Conservation (phyloP, 495 filamentous ascomycete species). For the Daldinia decipiens region DNA sequence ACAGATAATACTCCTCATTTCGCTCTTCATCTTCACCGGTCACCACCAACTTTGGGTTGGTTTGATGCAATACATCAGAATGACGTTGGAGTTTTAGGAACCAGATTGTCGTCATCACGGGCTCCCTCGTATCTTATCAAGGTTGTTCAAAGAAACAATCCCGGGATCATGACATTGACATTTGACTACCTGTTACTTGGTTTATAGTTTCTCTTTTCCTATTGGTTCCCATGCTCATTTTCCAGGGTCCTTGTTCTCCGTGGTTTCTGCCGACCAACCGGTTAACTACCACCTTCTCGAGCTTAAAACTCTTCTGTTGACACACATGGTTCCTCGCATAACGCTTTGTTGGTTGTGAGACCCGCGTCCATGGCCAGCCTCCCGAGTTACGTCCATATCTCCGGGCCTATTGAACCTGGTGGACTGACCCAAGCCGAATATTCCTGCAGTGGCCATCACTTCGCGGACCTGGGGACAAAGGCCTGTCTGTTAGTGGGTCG, state of each 20-base stretch:
- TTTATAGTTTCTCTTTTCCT: constrained; percentile 29
- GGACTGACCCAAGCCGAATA: constrained; percentile 37
- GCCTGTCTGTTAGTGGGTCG: constrained; percentile 23
- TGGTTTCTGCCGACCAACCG: constrained; percentile 26
- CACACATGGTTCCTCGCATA: constrained; percentile 30
- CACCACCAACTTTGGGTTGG: constrained; percentile 27
- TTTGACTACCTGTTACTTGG: constrained; percentile 1
- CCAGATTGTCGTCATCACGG: constrained; percentile 17
- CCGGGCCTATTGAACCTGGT: constrained; percentile 30
- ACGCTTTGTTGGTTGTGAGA: constrained; percentile 24
- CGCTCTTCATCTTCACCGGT: constrained; percentile 4
- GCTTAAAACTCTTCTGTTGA: constrained; percentile 23
- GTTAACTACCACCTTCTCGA: constrained; percentile 24
- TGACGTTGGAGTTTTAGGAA: constrained; percentile 24
- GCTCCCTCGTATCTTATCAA: constrained; percentile 14
- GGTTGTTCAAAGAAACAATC: background rate
- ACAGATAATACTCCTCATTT: background rate
- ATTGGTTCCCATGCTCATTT: constrained; percentile 3
- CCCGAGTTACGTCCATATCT: constrained; percentile 30
- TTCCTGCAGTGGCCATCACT: constrained; percentile 40
- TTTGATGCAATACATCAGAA: constrained; percentile 13
- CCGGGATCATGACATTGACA: background rate
- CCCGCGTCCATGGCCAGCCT: constrained; percentile 35
- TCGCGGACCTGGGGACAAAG: constrained; percentile 36
- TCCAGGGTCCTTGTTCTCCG: constrained; percentile 4